phyloP scores from a whole-genome alignment of 441 rosid genomes.

The Mallotus japonicus region DNA sequence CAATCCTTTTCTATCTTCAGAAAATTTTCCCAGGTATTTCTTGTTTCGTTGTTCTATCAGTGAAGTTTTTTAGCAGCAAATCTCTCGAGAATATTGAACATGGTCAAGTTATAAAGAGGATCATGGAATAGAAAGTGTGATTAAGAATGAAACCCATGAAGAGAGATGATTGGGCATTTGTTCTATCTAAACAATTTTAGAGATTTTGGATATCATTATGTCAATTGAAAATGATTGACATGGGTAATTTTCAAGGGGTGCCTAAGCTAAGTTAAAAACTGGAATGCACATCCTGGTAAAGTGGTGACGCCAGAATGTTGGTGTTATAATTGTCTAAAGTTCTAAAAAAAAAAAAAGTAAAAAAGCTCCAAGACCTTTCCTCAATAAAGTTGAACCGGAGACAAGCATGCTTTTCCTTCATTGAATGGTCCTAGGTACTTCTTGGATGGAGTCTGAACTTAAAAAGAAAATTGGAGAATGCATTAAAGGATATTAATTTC shows the following conservation, averaged over 20 bases:
- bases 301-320: too few species aligned
- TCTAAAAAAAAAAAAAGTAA: too few species aligned
- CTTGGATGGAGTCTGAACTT: not conserved
- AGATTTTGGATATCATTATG: not conserved
- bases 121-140: not conserved
- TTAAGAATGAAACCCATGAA: not conserved
- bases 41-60: constrained; percentile 16
- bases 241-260: not conserved
- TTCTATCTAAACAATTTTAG: not conserved
- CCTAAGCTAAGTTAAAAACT: not conserved
- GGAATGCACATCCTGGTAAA: not conserved
- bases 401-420: not conserved
- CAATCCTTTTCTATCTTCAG: constrained; percentile 97
- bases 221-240: not conserved
- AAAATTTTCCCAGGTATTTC: constrained; percentile 92
- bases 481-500: not conserved
- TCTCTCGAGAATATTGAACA: not conserved
- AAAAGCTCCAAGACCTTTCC: too few species aligned
- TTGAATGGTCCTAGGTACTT: not conserved
- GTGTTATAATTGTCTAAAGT: too few species aligned
- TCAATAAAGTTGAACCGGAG: not conserved
- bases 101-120: not conserved
- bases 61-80: not conserved
- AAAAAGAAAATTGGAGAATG: not conserved
- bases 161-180: not conserved